Percentiles rank a stretch among this genome's conserved stretches.
These are phyloP conservation scores for Sideroxylon spinosum DNA, from an alignment of 179 eudicot genomes.

Conservation along the genomic window DNA sequence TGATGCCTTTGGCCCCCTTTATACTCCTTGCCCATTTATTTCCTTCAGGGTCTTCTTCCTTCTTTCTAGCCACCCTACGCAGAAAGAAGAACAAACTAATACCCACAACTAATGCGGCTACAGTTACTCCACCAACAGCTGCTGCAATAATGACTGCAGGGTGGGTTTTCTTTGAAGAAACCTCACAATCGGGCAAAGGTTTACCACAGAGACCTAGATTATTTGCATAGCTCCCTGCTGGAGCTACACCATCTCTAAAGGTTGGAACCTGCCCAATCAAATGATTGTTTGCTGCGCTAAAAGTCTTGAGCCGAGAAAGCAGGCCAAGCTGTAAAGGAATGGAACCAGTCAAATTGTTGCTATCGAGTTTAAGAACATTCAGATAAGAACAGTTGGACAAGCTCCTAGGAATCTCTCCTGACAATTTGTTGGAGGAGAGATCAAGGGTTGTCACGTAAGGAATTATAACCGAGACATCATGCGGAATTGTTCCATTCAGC, in stretches of 20 bases:
- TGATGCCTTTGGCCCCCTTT: slow-evolving; percentile 66
- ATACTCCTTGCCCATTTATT: slow-evolving; percentile 93
- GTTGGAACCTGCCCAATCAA: slow-evolving; percentile 57
- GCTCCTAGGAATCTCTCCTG: slow-evolving; percentile 53
- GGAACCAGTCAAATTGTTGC: slow-evolving; percentile 59
- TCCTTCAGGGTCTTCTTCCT: slow-evolving; percentile 73
- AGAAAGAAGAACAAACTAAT: slow-evolving; percentile 38
- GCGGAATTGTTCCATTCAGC: slow-evolving; percentile 56
- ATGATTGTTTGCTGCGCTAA: slow-evolving; percentile 56
- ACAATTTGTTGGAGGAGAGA: slow-evolving; percentile 65
- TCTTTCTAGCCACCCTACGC: slow-evolving; percentile 52
- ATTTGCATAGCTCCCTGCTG: slow-evolving; percentile 43
- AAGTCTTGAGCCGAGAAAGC: slow-evolving; percentile 52
- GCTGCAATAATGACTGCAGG: slow-evolving; percentile 39
- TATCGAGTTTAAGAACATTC: slow-evolving; percentile 49
- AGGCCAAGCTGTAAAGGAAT: slow-evolving; percentile 52
- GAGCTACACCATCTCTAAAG: slow-evolving; percentile 18
- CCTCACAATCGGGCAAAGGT: slow-evolving; percentile 42
- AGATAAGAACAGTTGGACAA: slow-evolving; percentile 57
- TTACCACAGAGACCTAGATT: slow-evolving; percentile 74
- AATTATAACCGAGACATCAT: slow-evolving; percentile 37
- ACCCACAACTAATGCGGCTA: slow-evolving; percentile 32
- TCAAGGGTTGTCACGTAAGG: slow-evolving; percentile 47
- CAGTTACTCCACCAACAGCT: slow-evolving; percentile 51
- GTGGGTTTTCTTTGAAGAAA: slow-evolving; percentile 26